These are phyloP conservation scores for Aspergillus piperis DNA, from an alignment of 2,329 filamentous ascomycete genomes.

Conservation along the genomic window DNA sequence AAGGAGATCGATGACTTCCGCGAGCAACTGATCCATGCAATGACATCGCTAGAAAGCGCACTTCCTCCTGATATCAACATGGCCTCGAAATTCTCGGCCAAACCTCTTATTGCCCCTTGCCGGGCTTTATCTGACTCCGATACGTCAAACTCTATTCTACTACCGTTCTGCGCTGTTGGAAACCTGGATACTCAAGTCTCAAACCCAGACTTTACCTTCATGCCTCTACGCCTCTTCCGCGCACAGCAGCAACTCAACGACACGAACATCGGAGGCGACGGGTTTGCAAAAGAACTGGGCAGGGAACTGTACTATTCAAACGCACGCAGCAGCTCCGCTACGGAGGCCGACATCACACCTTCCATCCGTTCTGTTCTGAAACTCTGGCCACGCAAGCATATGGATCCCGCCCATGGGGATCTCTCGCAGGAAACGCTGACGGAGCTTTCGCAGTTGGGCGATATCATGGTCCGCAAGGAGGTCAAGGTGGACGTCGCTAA, in stretches of 20 bases:
- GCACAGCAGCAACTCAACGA: conserved; percentile 64
- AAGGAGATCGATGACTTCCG: conserved; percentile 42
- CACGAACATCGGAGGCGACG: conserved; percentile 56
- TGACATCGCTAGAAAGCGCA: conserved; percentile 38
- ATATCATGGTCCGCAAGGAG: conserved; percentile 65
- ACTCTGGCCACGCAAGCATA: conserved; percentile 26
- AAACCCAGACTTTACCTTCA: conserved; percentile 58
- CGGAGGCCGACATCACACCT: conserved; percentile 26
- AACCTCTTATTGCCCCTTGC: conserved; percentile 40
- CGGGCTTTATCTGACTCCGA: conserved; percentile 23
- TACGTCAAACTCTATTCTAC: conserved; percentile 47
- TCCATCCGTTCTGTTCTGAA: conserved; percentile 23
- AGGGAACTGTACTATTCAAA: conserved; percentile 58
- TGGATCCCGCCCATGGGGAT: not conserved
- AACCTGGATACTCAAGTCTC: conserved; percentile 60
- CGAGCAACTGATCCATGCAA: conserved; percentile 47
- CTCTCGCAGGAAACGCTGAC: conserved; percentile 26
- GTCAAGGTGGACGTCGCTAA: conserved; percentile 56
- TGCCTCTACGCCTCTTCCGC: conserved; percentile 66
- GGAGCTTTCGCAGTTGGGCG: conserved; percentile 45
- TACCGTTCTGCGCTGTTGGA: conserved; percentile 62
- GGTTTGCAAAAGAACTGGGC: conserved; percentile 62
- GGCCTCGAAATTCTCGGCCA: conserved; percentile 40
- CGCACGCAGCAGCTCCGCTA: conserved; percentile 26
- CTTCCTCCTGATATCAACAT: conserved; percentile 44